Evolutionary conservation across 148 eudicot species (phyloP).

Genomic region (Polygonum aviculare): DNA sequence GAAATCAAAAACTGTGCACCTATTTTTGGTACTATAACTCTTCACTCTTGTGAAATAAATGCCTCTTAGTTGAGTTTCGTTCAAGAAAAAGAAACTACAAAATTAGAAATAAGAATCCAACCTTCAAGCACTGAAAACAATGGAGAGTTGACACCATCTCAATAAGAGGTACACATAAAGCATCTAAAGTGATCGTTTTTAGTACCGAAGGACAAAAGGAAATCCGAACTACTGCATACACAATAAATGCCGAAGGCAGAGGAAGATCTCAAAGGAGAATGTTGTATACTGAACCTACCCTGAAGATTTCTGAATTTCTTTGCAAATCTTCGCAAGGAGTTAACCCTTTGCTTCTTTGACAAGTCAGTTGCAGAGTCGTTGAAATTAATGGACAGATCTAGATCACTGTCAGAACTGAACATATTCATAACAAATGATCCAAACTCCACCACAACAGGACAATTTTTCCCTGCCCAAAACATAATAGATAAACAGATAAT

Average conservation of each 20-base stretch:
- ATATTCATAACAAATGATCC: slow-evolving; percentile 89
- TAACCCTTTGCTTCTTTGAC: slow-evolving; percentile 43
- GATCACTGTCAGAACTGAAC: slow-evolving; percentile 70
- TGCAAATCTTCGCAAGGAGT: slow-evolving; percentile 56
- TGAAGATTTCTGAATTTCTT: slow-evolving; percentile 50
- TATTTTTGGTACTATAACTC: neutral
- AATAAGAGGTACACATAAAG: neutral
- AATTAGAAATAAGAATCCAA: neutral
- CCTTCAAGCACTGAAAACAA: neutral
- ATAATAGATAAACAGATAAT: neutral
- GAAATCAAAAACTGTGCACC: neutral
- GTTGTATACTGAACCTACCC: slow-evolving; percentile 35
- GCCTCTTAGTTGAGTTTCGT: neutral
- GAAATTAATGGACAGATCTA: slow-evolving; percentile 84
- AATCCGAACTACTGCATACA: neutral
- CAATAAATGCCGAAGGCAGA: neutral
- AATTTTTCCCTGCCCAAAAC: slow-evolving; percentile 44
- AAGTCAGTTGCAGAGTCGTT: slow-evolving; percentile 19
- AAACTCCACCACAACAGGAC: slow-evolving; percentile 65
- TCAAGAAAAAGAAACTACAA: neutral
- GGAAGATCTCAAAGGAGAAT: neutral
- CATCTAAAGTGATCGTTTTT: neutral
- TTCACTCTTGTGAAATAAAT: neutral
- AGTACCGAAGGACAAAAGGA: neutral
- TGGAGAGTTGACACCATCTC: neutral